Conservation (phyloP, 805 yeast species). For the Wickerhamomyces ciferrii region DNA sequence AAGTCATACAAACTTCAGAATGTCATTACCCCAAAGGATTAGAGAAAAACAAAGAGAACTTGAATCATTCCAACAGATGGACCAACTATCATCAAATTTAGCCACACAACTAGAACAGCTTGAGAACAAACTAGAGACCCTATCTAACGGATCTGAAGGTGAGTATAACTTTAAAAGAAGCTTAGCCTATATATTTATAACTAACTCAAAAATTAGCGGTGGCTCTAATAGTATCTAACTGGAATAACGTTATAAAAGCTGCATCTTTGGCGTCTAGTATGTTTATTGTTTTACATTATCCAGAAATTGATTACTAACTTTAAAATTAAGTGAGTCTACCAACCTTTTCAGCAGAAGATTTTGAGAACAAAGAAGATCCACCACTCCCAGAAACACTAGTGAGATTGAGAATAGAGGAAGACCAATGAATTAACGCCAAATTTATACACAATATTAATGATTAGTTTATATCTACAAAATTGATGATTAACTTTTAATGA, state of each 20-base stretch:
- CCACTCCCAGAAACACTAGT: conserved; percentile 67
- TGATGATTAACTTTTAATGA: background rate
- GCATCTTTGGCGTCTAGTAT: conserved; percentile 49
- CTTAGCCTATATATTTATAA: background rate
- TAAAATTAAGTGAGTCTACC: conserved; percentile 27
- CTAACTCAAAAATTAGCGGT: conserved; percentile 31
- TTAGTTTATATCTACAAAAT: too few species aligned
- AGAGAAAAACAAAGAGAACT: conserved; percentile 47
- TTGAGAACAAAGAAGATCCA: conserved; percentile 24
- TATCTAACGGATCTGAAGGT: conserved; percentile 46
- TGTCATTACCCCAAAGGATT: conserved; percentile 26
- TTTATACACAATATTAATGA: conserved; percentile 2
- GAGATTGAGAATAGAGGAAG: conserved; percentile 42
- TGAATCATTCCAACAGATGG: conserved; percentile 40
- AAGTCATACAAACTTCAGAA: background rate
- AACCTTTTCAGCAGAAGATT: conserved; percentile 30
- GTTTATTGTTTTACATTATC: conserved; percentile 4
- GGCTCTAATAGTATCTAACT: conserved; percentile 52
- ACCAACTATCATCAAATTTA: conserved; percentile 38
- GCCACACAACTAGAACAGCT: conserved; percentile 42
- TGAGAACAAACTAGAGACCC: conserved; percentile 41
- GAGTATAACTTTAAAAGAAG: conserved; percentile 2
- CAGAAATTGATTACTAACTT: too few species aligned
- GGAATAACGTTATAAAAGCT: conserved; percentile 59
- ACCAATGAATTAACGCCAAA: conserved; percentile 6